Evolutionary conservation across 208 protist species (phyloP).

Genomic region (Herpetomonas tarakana): DNA sequence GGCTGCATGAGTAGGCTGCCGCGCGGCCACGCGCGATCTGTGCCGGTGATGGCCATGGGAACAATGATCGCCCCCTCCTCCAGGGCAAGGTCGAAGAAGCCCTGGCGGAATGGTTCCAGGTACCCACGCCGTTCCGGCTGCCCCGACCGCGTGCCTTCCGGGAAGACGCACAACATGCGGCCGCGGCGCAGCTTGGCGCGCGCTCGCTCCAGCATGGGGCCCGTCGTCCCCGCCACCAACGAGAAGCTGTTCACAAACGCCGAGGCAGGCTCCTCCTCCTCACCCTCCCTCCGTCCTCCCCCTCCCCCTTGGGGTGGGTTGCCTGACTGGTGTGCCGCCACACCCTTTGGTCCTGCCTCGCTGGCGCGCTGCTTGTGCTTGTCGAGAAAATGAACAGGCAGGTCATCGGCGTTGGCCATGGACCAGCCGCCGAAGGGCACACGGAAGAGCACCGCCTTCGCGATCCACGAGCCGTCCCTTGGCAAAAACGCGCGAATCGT

Average conservation of each 20-base stretch:
- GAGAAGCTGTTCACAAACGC: constrained; percentile 14
- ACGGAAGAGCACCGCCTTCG: constrained; percentile 37
- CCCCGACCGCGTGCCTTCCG: constrained; percentile 35
- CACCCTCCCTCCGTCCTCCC: too few species aligned
- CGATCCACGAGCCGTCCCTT: constrained; percentile 36
- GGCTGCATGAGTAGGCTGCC: constrained; percentile 9
- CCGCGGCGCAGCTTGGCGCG: constrained; percentile 28
- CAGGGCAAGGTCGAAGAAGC: constrained; percentile 40
- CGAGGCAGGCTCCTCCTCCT: background rate
- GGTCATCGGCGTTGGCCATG: constrained; percentile 35
- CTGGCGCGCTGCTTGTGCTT: constrained; percentile 8
- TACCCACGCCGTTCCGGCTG: constrained; percentile 14
- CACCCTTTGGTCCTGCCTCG: too few species aligned
- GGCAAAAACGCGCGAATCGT: constrained; percentile 27
- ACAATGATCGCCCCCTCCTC: constrained; percentile 41
- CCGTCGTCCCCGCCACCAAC: constrained; percentile 34
- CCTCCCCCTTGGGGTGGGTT: too few species aligned
- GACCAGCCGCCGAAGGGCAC: constrained; percentile 48
- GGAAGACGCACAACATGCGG: constrained; percentile 36
- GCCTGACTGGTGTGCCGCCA: too few species aligned
- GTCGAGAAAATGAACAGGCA: constrained; percentile 36
- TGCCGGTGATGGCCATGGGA: constrained; percentile 39
- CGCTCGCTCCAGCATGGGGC: constrained; percentile 36
- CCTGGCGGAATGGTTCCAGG: constrained; percentile 31
- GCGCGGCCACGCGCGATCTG: constrained; percentile 26